Percentiles rank a stretch among this genome's conserved stretches.
phyloP scores from a whole-genome alignment of 441 rosid genomes.

The Capsella rubella region DNA sequence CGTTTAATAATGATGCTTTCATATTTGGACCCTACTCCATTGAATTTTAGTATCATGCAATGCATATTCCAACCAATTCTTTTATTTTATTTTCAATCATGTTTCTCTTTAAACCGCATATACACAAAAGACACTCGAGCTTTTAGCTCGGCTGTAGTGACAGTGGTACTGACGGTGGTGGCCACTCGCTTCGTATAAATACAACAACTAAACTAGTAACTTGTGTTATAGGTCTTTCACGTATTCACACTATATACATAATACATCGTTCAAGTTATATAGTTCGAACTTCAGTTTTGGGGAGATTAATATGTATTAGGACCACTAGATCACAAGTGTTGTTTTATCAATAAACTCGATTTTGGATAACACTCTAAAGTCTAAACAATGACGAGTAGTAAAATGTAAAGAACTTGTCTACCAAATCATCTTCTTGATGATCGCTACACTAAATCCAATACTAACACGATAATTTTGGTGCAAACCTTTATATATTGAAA shows the following conservation, averaged over 20 bases:
- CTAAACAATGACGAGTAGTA: no score
- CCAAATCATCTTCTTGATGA: no score
- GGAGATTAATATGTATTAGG: neutral
- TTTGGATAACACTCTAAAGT: neutral
- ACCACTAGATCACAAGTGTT: neutral
- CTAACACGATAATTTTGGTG: neutral
- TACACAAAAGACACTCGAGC: neutral
- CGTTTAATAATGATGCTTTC: slow-evolving; percentile 39
- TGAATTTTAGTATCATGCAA: no score
- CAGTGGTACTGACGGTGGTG: slow-evolving; percentile 38
- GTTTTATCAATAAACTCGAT: no score
- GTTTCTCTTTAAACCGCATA: neutral
- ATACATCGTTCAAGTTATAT: neutral
- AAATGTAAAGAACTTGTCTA: no score
- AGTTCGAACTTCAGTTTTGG: neutral
- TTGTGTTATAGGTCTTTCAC: neutral
- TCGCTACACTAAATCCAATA: no score
- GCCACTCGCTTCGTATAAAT: neutral
- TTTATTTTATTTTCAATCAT: slow-evolving; percentile 4
- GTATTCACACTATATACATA: slow-evolving; percentile 21
- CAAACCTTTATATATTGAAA: neutral
- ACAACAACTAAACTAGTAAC: slow-evolving; percentile 17
- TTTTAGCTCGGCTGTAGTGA: slow-evolving; percentile 30
- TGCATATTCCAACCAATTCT: slow-evolving; percentile 28
- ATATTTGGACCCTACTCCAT: neutral